Conservation (phyloP, 495 filamentous ascomycete species). For the Sporormia fimetaria region DNA sequence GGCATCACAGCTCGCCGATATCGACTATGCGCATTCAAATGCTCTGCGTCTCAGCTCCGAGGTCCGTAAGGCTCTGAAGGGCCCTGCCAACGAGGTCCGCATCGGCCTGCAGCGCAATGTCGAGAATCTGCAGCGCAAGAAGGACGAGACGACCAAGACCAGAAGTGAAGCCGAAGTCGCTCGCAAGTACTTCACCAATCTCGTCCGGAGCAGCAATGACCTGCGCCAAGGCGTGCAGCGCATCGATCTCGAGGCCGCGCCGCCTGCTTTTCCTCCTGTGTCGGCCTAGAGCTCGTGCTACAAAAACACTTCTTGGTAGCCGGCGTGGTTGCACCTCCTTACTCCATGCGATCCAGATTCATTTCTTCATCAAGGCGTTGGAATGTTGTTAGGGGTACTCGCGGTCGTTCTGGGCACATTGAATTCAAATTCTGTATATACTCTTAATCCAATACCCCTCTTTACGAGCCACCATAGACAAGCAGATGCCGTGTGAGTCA, state of each 20-base stretch:
- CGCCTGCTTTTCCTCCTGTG: slow-evolving; percentile 34
- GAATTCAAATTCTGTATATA: slow-evolving; percentile 9
- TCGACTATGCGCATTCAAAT: slow-evolving; percentile 91
- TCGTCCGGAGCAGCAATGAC: slow-evolving; percentile 63
- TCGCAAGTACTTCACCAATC: slow-evolving; percentile 56
- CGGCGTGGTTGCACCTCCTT: no score
- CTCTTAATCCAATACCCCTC: slow-evolving; percentile 15
- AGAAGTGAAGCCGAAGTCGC: slow-evolving; percentile 31
- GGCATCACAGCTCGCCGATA: slow-evolving; percentile 55
- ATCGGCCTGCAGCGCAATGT: slow-evolving; percentile 68
- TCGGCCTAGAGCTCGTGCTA: not conserved
- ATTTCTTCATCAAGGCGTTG: not conserved
- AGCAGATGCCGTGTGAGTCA: no score
- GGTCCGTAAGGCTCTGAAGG: slow-evolving; percentile 73
- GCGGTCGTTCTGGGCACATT: no score
- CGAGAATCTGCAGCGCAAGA: slow-evolving; percentile 63
- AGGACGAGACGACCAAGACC: slow-evolving; percentile 63
- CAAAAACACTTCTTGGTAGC: no score
- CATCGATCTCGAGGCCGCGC: slow-evolving; percentile 69
- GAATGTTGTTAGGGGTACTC: no score
- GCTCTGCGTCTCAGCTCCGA: slow-evolving; percentile 67
- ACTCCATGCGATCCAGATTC: no score
- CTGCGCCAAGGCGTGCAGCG: slow-evolving; percentile 61
- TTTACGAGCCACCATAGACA: no score
- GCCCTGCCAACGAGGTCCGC: slow-evolving; percentile 71